phyloP scores from a whole-genome alignment of 108 stramenopile genomes.

The Pelagomonas calceolata region DNA sequence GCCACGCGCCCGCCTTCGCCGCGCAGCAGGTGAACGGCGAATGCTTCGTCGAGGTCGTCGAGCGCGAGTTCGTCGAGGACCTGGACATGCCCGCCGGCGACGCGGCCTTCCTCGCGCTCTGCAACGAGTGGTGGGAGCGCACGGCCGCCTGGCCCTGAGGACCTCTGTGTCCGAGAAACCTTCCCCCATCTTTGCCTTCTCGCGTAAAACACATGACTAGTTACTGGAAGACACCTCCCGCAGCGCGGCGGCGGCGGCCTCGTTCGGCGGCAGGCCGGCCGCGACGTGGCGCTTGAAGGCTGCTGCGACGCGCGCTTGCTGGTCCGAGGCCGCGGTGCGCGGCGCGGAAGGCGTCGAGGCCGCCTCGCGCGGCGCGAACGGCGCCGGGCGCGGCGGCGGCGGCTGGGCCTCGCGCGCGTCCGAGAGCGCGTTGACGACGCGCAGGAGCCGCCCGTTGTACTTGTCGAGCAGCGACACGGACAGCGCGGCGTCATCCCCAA shows the following conservation, averaged over 20 bases:
- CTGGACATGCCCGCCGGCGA: background rate
- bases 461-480: background rate
- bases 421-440: slow-evolving; percentile 1
- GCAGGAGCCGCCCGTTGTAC: background rate
- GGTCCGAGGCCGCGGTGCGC: background rate
- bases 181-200: no score
- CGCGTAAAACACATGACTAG: no score
- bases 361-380: no score
- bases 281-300: background rate
- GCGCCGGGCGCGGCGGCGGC: no score
- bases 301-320: background rate
- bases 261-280: background rate
- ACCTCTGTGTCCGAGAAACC: no score
- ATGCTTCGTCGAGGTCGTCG: background rate
- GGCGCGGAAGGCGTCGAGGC: no score
- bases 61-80: background rate
- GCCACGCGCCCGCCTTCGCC: background rate
- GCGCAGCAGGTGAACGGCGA: background rate
- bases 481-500: background rate
- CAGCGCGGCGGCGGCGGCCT: background rate
- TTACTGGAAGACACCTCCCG: no score
- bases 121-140: background rate
- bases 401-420: background rate
- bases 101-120: background rate
- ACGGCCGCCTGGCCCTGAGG: background rate